A percentile compares a stretch with the other conserved stretches of the same genome.
Conservation (phyloP, 192 early-diverging fungal genomes). For the Backusella circina region DNA sequence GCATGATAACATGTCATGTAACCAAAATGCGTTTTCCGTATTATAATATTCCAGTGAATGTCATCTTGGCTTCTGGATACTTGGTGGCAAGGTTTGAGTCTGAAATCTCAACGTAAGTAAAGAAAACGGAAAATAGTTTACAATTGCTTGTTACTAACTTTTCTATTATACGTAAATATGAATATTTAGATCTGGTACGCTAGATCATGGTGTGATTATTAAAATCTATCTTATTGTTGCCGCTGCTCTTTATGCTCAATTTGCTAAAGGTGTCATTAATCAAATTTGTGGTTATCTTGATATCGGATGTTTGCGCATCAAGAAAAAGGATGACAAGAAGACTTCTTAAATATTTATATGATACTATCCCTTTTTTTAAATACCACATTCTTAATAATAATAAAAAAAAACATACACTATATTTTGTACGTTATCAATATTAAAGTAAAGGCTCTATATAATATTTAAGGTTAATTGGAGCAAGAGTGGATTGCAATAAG, state of each 20-base stretch:
- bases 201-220: slow-evolving; percentile 11
- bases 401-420: not conserved
- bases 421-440: not conserved
- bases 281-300: slow-evolving; percentile 73
- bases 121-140: not conserved
- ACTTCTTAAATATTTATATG: not conserved
- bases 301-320: slow-evolving; percentile 79
- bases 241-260: slow-evolving; percentile 55
- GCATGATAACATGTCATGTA: slow-evolving; percentile 85
- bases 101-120: slow-evolving; percentile 39
- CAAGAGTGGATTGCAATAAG: not conserved
- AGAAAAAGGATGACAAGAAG: slow-evolving; percentile 44
- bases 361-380: not conserved
- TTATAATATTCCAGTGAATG: slow-evolving; percentile 52
- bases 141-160: not conserved
- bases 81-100: slow-evolving; percentile 53
- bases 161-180: slow-evolving; percentile 10
- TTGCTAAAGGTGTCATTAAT: slow-evolving; percentile 66
- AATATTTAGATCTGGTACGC: slow-evolving; percentile 14
- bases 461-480: not conserved
- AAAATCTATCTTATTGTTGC: not conserved
- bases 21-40: slow-evolving; percentile 77
- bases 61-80: slow-evolving; percentile 58
- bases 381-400: not conserved
- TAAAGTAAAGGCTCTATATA: not conserved